Conservation (phyloP, 1,139 yeast species). For the Meyerozyma carpophila region DNA sequence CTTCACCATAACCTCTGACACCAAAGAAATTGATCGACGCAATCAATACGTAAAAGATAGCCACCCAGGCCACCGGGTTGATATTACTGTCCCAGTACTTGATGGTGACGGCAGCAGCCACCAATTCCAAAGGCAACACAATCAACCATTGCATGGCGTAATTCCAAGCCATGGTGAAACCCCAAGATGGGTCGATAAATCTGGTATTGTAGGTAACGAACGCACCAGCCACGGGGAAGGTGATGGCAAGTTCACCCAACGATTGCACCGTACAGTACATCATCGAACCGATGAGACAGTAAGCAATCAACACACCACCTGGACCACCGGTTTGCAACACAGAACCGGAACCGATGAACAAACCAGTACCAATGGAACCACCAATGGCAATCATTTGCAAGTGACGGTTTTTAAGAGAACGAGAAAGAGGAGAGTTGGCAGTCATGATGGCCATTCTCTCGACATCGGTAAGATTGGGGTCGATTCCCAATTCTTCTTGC, state of each 20-base stretch:
- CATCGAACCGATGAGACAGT: slow-evolving; percentile 10
- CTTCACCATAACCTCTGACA: slow-evolving; percentile 5
- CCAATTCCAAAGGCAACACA: slow-evolving; percentile 12
- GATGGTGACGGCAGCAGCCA: slow-evolving; percentile 13
- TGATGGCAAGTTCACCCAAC: slow-evolving; percentile 12
- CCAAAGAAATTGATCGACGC: slow-evolving; percentile 4
- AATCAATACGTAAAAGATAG: slow-evolving; percentile 3
- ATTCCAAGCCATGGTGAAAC: slow-evolving; percentile 14
- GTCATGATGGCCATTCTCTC: slow-evolving; percentile 65
- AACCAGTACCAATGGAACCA: slow-evolving; percentile 81
- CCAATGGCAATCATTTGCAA: slow-evolving; percentile 85
- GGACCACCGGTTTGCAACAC: slow-evolving; percentile 12
- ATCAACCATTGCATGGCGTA: slow-evolving; percentile 13
- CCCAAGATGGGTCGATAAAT: slow-evolving; percentile 12
- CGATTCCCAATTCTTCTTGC: slow-evolving; percentile 47
- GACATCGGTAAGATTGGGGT: slow-evolving; percentile 59
- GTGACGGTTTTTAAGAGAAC: slow-evolving; percentile 59
- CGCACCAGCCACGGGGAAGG: slow-evolving; percentile 13
- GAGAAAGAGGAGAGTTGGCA: slow-evolving; percentile 64
- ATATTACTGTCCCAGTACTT: slow-evolving; percentile 4
- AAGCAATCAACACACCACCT: slow-evolving; percentile 11
- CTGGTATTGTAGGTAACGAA: slow-evolving; percentile 12
- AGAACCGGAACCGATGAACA: slow-evolving; percentile 17
- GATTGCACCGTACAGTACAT: slow-evolving; percentile 11
- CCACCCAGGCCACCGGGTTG: slow-evolving; percentile 4